These are phyloP conservation scores for Citrus medica DNA, from an alignment of 345 rosid genomes.

Conservation along the genomic window DNA sequence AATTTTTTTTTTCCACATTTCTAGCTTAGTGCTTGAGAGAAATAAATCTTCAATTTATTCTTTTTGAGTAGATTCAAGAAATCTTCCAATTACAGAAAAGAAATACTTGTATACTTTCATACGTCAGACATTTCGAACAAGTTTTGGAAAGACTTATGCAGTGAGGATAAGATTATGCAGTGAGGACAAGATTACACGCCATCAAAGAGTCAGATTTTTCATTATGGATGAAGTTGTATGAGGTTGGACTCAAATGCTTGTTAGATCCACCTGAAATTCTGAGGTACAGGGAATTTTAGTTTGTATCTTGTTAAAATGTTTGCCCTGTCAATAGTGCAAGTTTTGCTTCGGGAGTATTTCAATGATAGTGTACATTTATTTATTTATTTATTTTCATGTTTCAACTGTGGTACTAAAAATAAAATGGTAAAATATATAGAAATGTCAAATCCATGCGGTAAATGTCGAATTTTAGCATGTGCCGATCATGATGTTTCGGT, in stretches of 20 bases:
- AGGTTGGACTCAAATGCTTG: neutral
- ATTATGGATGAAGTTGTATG: too few relatives aligned
- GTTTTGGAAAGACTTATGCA: conserved; percentile 8
- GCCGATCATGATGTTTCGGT: neutral
- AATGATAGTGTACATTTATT: conserved; percentile 10
- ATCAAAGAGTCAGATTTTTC: neutral
- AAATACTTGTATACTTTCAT: conserved; percentile 24
- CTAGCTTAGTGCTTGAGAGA: conserved; percentile 23
- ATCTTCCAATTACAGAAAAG: conserved; percentile 28
- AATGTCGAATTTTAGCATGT: neutral
- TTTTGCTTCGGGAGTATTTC: conserved; percentile 19
- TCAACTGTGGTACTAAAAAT: neutral
- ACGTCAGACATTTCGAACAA: conserved; percentile 15
- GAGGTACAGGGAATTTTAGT: neutral
- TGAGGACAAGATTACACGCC: conserved; percentile 7
- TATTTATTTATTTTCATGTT: too few relatives aligned
- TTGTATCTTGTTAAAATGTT: conserved; percentile 6
- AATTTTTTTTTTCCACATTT: conserved; percentile 14
- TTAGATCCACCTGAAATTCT: neutral
- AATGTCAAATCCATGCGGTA: neutral
- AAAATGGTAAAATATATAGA: neutral
- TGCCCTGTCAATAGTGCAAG: conserved; percentile 21
- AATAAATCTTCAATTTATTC: conserved; percentile 46
- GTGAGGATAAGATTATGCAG: conserved; percentile 19
- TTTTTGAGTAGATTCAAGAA: conserved; percentile 35